Evolutionary conservation across 345 rosid species (phyloP).

Genomic region (Salix koriyanagi): DNA sequence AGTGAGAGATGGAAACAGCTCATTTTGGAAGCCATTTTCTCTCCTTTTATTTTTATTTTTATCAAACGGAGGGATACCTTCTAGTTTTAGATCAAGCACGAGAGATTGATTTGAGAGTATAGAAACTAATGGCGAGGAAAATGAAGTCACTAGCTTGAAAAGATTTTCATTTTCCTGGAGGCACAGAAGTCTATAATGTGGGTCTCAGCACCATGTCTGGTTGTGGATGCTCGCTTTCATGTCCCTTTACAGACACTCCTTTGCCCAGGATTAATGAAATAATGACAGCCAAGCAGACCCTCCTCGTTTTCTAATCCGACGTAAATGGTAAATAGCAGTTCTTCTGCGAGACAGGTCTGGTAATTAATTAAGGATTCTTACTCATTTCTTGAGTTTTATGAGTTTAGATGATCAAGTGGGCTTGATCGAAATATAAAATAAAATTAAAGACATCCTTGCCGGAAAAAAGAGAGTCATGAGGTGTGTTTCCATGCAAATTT

Average conservation of each 20-base stretch:
- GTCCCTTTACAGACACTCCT: background rate
- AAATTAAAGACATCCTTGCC: too few species aligned
- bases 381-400: too few species aligned
- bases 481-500: conserved; percentile 8
- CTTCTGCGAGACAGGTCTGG: too few species aligned
- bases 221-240: background rate
- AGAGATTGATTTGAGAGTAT: background rate
- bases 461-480: background rate
- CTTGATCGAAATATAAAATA: too few species aligned
- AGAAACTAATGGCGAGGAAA: background rate
- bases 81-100: background rate
- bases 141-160: background rate
- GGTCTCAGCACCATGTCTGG: conserved; percentile 3
- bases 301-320: background rate
- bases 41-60: too few species aligned
- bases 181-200: conserved; percentile 10
- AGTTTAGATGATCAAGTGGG: too few species aligned
- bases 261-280: background rate
- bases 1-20: background rate
- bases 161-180: conserved; percentile 1
- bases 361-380: too few species aligned
- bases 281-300: background rate
- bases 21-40: background rate
- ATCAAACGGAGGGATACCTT: background rate
- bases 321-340: background rate